Evolutionary conservation across 1,284 basidiomycete genomes (phyloP), one percentile per base, ranked within the genome.

Genomic region (Omphalotus olearius): DNA sequence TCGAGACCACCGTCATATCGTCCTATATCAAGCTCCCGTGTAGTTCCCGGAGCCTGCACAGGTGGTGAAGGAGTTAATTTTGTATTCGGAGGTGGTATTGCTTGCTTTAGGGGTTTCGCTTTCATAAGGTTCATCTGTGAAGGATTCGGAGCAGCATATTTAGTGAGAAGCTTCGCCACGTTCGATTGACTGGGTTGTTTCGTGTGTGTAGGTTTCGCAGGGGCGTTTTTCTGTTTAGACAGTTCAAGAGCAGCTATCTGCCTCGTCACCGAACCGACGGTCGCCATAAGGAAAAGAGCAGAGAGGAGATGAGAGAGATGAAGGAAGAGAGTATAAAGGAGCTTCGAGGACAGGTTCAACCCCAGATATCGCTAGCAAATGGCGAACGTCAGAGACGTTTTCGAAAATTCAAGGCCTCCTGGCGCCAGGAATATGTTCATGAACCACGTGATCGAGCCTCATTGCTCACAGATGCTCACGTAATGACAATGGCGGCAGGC

Each of bases 1-100:
- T 94, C 92, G 40, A 93, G 78, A 1, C 91, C 92, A 10, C 91
- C 92, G 57, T 95, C 93, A 65, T 94, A 94, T 48, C 71, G 76
- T 28, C 92, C 93, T 44, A 93, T 88, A 60, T 91, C 90, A 42
- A 88, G 56, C 11, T 53, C 53, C 45, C 59, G 59, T 37, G 56
- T 14, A 47, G 50, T 46, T 56, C 52, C 26, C 56, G 53, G 3
- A 6, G 43, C 35, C 25, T 28, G 30, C 6, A 16, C 47, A 43
- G 37, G 38, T 50, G 39, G 58, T 62, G 40, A 56, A 53, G 20
- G 60, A 50, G 70, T 33, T 33, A 33, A 58, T 72, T 66, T 60
- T 70, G 69, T 53, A 10, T 37, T 18, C 57, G 41, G 73, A 0
- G 83, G 80, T 10, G 83, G 45, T 30, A 33, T 37, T 18, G 39